These are phyloP conservation scores for Saccharomycopsis microspora DNA, from an alignment of 805 yeast species.

Conservation along the genomic window DNA sequence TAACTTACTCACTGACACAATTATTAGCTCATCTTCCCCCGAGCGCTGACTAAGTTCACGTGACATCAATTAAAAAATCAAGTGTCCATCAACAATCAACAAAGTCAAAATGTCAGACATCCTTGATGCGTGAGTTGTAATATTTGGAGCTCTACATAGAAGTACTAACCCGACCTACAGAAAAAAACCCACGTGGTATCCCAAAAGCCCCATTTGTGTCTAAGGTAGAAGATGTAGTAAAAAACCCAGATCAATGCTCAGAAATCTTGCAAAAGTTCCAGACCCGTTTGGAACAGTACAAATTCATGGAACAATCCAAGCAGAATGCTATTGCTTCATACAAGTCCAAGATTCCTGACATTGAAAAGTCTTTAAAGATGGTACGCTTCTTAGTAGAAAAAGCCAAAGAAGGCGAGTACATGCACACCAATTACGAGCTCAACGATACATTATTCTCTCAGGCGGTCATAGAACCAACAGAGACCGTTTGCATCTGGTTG, in stretches of 20 bases:
- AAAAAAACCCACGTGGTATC: conserved; percentile 84
- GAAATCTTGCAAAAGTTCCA: conserved; percentile 64
- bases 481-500: conserved; percentile 81
- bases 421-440: conserved; percentile 77
- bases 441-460: conserved; percentile 87
- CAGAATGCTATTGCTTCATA: conserved; percentile 31
- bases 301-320: conserved; percentile 56
- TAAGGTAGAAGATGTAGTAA: conserved; percentile 64
- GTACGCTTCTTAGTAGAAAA: conserved; percentile 47
- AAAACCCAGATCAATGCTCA: conserved; percentile 59
- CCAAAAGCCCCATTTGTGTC: conserved; percentile 95
- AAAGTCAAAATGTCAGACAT: too few relatives aligned
- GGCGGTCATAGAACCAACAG: conserved; percentile 56
- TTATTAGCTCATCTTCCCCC: too few relatives aligned
- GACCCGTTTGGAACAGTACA: conserved; percentile 80
- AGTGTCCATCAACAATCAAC: too few relatives aligned
- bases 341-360: conserved; percentile 78
- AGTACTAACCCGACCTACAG: conserved; percentile 29
- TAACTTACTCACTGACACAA: too few relatives aligned
- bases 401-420: conserved; percentile 28
- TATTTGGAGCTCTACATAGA: neutral
- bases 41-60: too few relatives aligned
- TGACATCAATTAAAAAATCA: too few relatives aligned
- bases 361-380: conserved; percentile 70
- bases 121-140: neutral